Conservation (phyloP, 164 flowering plant species). For the Dillenia turbinata region DNA sequence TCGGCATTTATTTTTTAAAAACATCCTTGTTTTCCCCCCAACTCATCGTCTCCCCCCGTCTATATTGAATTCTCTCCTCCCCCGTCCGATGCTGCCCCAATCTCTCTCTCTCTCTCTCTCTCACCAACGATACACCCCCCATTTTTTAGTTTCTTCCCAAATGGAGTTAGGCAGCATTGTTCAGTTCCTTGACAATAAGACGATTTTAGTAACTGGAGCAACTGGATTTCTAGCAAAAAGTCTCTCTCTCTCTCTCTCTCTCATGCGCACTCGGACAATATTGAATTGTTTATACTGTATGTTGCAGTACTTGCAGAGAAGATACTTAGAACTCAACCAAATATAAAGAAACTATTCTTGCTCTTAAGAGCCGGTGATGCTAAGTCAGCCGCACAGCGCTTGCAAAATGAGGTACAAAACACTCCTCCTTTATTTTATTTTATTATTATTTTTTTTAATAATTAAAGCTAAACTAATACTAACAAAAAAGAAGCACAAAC, state of each 20-base stretch:
- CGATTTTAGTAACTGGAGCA: conserved; percentile 62
- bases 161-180: conserved; percentile 51
- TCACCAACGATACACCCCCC: not conserved
- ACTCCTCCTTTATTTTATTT: not conserved
- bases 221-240: conserved; percentile 78
- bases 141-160: not conserved
- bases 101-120: not conserved
- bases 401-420: conserved; percentile 42
- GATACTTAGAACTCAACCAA: conserved; percentile 53
- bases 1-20: not conserved
- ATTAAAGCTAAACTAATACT: too few relatives aligned
- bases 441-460: not conserved
- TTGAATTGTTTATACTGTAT: not conserved
- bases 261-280: not conserved
- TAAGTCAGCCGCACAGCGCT: conserved; percentile 38
- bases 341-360: conserved; percentile 53
- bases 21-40: not conserved
- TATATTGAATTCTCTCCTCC: not conserved
- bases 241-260: conserved; percentile 7
- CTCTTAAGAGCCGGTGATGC: conserved; percentile 54
- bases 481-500: too few relatives aligned
- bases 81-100: not conserved
- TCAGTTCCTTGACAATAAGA: conserved; percentile 46
- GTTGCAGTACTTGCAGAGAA: conserved; percentile 63
- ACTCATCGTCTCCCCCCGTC: not conserved